Base-by-base conservation (phyloP, 176 grass and related monocot species). In the Aegilops tauschii region DNA sequence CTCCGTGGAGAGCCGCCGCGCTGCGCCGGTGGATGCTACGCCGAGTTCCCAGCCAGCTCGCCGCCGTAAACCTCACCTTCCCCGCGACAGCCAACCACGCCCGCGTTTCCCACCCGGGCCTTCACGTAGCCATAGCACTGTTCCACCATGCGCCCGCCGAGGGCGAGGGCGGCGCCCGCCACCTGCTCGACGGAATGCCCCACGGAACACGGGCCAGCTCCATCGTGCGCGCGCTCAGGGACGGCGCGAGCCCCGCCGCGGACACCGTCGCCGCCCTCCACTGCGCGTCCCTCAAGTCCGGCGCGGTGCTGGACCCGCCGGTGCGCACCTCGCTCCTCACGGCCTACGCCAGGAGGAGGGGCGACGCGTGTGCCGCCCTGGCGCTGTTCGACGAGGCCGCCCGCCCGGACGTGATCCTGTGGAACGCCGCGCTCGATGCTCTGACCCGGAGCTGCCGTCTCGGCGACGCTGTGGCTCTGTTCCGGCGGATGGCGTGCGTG, bases 361-460 rank as follows among this genome's bases (percentile, higher is more conserved):
- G 47, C 61, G 75, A 84, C 70, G 52, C 71, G 45, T 30, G 59
- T 44, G 89, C 96, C 45, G 69, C 90, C 13, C 23, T 78, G 36
- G 39, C 29, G 8, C 65, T 98, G 27, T 91, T 96, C 71, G 23
- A 73, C 52, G 93, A 96, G 87, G 82, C 80, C 5, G 49, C 59
- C 4, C 52, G 42, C 11, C 83, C 86, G 16, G 93, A 98, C 54
- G 8, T 88, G 39, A 92, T 94, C 52, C 62, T 91, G 9, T 98
- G 96, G 93, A 98, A 96, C 50, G 92, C 92, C 28, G 90, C 83
- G 12, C 73, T 98, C 80, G 65, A 37, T 66, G 82, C 92, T 1
- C 32, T 80, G 12, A 81, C 77, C 12, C 45, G 50, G 11, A 80
- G 68, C 35, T 82, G 35, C 50, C 35, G 72, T 4, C 91, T 87